Evolutionary conservation across 1,284 basidiomycete genomes (phyloP).

Genomic region (Heterobasidion annosum): DNA sequence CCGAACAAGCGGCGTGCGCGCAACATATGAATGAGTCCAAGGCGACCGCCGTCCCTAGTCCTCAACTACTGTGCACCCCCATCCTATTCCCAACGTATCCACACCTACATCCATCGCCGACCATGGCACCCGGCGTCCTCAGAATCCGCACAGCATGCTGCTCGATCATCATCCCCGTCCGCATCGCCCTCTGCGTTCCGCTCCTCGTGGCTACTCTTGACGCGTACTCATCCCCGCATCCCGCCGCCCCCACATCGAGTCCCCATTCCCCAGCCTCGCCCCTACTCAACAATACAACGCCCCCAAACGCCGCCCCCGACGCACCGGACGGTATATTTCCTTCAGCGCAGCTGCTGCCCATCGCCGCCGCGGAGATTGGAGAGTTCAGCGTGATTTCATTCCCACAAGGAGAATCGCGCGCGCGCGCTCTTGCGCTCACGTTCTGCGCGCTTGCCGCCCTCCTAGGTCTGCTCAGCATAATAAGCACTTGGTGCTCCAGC

Average conservation of each 20-base stretch:
- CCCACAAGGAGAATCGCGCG: neutral
- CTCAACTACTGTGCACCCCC: too few relatives aligned
- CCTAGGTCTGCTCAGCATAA: conserved; percentile 7
- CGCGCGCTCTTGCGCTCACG: conserved; percentile 5
- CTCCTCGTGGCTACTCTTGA: conserved; percentile 9
- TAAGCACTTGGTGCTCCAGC: conserved; percentile 1
- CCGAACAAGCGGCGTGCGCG: too few relatives aligned
- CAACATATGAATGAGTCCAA: too few relatives aligned
- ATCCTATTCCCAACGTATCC: too few relatives aligned
- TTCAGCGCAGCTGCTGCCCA: conserved; percentile 3
- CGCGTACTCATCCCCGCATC: neutral
- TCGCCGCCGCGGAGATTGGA: neutral
- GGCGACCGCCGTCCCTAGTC: too few relatives aligned
- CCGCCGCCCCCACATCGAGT: neutral
- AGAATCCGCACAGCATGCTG: conserved; percentile 7
- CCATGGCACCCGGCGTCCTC: conserved; percentile 7
- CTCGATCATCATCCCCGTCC: conserved; percentile 8
- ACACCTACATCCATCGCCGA: neutral
- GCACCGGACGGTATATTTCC: conserved; percentile 1
- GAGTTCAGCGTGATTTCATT: neutral
- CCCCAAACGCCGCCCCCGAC: conserved; percentile 2
- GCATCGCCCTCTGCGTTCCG: conserved; percentile 10
- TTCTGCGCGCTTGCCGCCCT: conserved; percentile 3
- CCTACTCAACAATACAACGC: neutral
- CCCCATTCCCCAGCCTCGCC: neutral